These are phyloP conservation scores for Solanum habrochaites DNA, from an alignment of 257 asterid genomes.

Conservation along the genomic window DNA sequence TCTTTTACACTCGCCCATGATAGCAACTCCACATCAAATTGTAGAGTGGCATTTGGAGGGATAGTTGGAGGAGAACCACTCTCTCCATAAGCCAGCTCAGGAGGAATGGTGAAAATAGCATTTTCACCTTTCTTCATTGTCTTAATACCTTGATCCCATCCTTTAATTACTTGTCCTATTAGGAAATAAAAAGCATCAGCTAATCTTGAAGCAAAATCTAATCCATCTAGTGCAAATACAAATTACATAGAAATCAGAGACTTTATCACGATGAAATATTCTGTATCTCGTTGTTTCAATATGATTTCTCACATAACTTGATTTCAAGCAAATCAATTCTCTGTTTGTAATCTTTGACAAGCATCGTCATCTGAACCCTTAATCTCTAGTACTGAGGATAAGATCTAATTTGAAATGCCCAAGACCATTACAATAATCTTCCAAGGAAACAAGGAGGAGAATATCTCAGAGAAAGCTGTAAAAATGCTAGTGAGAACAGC, in stretches of 20 bases:
- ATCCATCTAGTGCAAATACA: not conserved
- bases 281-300: not conserved
- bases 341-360: not conserved
- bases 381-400: not conserved
- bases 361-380: not conserved
- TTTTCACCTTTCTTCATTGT: conserved; percentile 77
- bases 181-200: not conserved
- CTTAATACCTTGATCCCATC: conserved; percentile 68
- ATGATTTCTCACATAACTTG: not conserved
- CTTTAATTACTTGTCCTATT: conserved; percentile 68
- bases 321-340: not conserved
- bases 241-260: not conserved
- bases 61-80: conserved; percentile 74
- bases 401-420: not conserved
- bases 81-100: conserved; percentile 62
- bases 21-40: conserved; percentile 61
- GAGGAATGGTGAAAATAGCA: conserved; percentile 60
- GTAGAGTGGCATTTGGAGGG: conserved; percentile 66
- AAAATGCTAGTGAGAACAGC: not conserved
- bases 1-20: conserved; percentile 70
- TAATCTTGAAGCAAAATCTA: not conserved
- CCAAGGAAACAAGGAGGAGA: not conserved
- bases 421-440: not conserved
- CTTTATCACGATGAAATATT: not conserved
- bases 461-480: not conserved